Conservation (phyloP, 208 protist species). For the Trypanosoma melophagium region DNA sequence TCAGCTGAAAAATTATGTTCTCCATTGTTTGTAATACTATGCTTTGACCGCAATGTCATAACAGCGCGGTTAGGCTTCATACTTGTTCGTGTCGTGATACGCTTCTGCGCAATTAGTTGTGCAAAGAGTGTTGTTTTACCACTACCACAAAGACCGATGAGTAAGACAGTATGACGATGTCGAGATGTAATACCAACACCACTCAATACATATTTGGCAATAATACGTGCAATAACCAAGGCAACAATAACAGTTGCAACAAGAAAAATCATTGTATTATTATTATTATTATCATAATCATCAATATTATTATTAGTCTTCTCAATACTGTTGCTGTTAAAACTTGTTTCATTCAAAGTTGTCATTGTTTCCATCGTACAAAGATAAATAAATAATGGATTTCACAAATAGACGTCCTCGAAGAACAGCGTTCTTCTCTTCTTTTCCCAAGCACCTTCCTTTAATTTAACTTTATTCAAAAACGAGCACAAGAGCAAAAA, state of each 20-base stretch:
- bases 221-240: slow-evolving; percentile 19
- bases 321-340: background rate
- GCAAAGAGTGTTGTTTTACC: slow-evolving; percentile 84
- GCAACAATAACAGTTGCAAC: slow-evolving; percentile 14
- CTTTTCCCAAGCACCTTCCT: too few species aligned
- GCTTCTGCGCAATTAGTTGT: slow-evolving; percentile 40
- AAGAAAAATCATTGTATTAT: slow-evolving; percentile 5
- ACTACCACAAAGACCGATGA: slow-evolving; percentile 64
- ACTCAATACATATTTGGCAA: slow-evolving; percentile 18
- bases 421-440: too few species aligned
- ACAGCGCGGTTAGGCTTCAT: slow-evolving; percentile 58
- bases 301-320: background rate
- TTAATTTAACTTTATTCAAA: too few species aligned
- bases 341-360: background rate
- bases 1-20: background rate
- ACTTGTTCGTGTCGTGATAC: slow-evolving; percentile 47
- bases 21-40: background rate
- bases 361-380: background rate
- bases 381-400: too few species aligned
- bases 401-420: too few species aligned
- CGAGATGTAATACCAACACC: slow-evolving; percentile 9
- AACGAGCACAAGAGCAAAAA: too few species aligned
- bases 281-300: background rate
- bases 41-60: background rate
- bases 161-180: slow-evolving; percentile 32